Evolutionary conservation across 352 stramenopile genomes (phyloP).

Genomic region (Phytophthora crassamura): DNA sequence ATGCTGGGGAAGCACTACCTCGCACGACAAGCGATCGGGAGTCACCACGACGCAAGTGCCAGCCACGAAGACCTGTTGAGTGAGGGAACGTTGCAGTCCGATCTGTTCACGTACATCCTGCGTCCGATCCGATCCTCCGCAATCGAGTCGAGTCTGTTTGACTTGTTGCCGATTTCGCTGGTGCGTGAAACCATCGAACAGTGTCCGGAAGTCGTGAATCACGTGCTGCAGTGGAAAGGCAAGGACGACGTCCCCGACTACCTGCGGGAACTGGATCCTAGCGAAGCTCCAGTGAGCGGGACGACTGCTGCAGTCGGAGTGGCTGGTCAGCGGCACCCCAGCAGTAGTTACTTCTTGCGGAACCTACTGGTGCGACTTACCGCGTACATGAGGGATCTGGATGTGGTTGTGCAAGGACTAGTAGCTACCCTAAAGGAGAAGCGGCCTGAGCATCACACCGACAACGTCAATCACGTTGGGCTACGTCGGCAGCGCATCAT

Average conservation of each 20-base stretch:
- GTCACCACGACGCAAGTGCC: not conserved
- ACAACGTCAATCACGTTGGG: constrained; percentile 15
- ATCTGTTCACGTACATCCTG: constrained; percentile 84
- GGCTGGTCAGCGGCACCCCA: constrained; percentile 9
- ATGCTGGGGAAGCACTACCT: constrained; percentile 69
- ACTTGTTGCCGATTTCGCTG: constrained; percentile 76
- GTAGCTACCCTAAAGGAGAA: constrained; percentile 28
- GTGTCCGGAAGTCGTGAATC: constrained; percentile 79
- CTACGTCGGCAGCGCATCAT: constrained; percentile 36
- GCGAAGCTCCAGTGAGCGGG: constrained; percentile 3
- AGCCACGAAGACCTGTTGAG: constrained; percentile 48
- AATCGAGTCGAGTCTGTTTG: constrained; percentile 80
- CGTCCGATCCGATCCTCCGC: constrained; percentile 79
- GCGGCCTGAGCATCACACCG: constrained; percentile 12
- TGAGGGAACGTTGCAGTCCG: constrained; percentile 53
- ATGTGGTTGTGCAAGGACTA: constrained; percentile 30
- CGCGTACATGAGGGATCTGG: constrained; percentile 32
- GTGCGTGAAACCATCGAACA: constrained; percentile 81
- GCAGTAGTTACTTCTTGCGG: constrained; percentile 41
- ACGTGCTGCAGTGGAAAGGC: constrained; percentile 81
- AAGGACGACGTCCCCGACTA: constrained; percentile 62
- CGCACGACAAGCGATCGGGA: constrained; percentile 22
- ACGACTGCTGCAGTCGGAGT: not conserved
- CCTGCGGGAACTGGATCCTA: constrained; percentile 44
- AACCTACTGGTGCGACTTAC: constrained; percentile 37